phyloP scores from a whole-genome alignment of 2,329 filamentous ascomycete species.

The Alternaria gansuensis region DNA sequence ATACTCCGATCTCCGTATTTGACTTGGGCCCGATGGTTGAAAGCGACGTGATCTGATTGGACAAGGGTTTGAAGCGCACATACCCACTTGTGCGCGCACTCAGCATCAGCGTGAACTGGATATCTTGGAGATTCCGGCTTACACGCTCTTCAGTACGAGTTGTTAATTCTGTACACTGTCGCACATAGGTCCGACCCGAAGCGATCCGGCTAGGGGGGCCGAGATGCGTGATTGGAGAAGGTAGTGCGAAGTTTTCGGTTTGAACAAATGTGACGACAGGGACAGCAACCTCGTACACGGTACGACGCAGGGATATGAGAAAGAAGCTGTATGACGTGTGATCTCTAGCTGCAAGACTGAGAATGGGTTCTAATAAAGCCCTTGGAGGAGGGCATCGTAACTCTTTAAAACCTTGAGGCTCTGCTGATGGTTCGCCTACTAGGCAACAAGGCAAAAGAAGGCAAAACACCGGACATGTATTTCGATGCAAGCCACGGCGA shows the following conservation, averaged over 20 bases:
- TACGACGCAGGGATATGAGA: not conserved
- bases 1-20: constrained; percentile 1
- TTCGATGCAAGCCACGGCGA: not conserved
- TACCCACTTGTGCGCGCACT: constrained; percentile 4
- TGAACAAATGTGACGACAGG: not conserved
- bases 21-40: not conserved
- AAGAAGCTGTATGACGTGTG: not conserved
- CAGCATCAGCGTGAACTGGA: constrained; percentile 1
- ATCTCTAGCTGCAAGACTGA: not conserved
- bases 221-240: not conserved
- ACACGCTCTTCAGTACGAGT: not conserved
- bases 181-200: not conserved
- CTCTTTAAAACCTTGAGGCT: not conserved
- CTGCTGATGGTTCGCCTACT: constrained; percentile 4
- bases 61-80: not conserved
- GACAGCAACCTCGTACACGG: not conserved
- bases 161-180: not conserved
- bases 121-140: not conserved
- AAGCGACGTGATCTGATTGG: constrained; percentile 7
- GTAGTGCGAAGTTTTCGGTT: not conserved
- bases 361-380: not conserved
- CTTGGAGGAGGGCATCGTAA: not conserved
- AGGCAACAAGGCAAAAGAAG: constrained; percentile 10
- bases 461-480: constrained; percentile 2
- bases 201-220: not conserved